Percentiles rank a stretch among this genome's conserved stretches.
Conservation (phyloP, 306 rosid genomes). For the Arachis stenosperma region DNA sequence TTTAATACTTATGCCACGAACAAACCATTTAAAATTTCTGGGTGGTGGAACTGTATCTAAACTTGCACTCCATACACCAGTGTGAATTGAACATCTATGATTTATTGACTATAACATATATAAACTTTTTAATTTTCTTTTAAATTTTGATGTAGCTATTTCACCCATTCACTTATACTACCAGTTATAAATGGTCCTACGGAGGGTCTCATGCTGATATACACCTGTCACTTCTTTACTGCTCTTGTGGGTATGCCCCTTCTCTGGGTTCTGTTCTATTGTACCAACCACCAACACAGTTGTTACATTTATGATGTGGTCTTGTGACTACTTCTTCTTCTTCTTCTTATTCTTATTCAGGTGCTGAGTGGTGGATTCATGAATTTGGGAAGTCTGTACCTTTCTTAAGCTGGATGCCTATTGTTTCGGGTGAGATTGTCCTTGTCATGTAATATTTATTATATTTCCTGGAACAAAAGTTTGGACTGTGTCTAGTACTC, state of each 20-base stretch:
- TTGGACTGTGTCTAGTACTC: conserved; percentile 11
- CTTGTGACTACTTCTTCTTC: neutral
- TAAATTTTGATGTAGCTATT: conserved; percentile 65
- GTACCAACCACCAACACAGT: neutral
- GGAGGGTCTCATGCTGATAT: conserved; percentile 91
- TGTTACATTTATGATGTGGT: conserved; percentile 16
- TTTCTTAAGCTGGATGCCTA: conserved; percentile 76
- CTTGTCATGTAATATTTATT: conserved; percentile 21
- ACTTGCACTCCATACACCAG: neutral
- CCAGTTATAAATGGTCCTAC: conserved; percentile 96
- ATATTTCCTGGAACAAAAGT: conserved; percentile 21
- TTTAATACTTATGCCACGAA: neutral
- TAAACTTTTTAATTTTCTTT: conserved; percentile 15
- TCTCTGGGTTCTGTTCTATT: conserved; percentile 6
- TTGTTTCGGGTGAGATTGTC: conserved; percentile 56
- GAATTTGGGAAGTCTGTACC: conserved; percentile 72
- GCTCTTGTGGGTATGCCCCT: conserved; percentile 75
- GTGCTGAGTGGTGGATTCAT: conserved; percentile 95
- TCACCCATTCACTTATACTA: conserved; percentile 85
- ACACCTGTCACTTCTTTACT: conserved; percentile 74
- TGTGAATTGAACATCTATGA: neutral
- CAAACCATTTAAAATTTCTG: neutral
- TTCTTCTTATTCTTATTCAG: conserved; percentile 58
- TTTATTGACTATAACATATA: neutral
- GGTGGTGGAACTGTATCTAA: neutral